A percentile compares a stretch with the other conserved stretches of the same genome.
Evolutionary conservation across 1,284 basidiomycete species (phyloP).

Genomic region (Austroboletus novae-zelandiae): DNA sequence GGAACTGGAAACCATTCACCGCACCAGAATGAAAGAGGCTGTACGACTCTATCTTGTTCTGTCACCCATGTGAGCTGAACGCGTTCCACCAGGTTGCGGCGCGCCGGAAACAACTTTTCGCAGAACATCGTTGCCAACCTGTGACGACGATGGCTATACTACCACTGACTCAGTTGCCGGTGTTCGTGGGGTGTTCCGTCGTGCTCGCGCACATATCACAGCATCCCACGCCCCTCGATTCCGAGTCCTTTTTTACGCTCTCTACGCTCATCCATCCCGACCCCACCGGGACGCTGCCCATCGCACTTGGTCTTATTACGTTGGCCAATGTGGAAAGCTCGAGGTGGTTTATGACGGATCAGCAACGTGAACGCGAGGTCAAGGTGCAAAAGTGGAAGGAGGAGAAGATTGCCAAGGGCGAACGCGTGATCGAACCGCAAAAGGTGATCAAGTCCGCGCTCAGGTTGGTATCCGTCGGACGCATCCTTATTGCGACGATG

Average conservation of each 20-base stretch:
- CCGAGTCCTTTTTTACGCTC: constrained; percentile 72
- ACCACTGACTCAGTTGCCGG: constrained; percentile 65
- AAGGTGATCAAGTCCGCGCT: constrained; percentile 62
- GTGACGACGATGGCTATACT: constrained; percentile 60
- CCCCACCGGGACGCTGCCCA: constrained; percentile 66
- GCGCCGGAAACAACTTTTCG: constrained; percentile 58
- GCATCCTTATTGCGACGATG: constrained; percentile 75
- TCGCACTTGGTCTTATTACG: constrained; percentile 69
- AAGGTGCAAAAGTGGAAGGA: constrained; percentile 45
- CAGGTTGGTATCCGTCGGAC: constrained; percentile 60
- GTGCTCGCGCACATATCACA: constrained; percentile 56
- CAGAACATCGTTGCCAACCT: constrained; percentile 57
- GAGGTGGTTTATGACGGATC: constrained; percentile 63
- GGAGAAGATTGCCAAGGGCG: constrained; percentile 43
- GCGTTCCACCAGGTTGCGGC: constrained; percentile 44
- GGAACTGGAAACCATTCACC: constrained; percentile 47
- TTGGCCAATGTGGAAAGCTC: constrained; percentile 77
- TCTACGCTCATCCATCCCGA: constrained; percentile 70
- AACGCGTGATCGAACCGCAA: constrained; percentile 46
- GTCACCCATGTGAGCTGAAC: constrained; percentile 2
- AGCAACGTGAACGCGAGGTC: constrained; percentile 42
- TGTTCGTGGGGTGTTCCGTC: constrained; percentile 67
- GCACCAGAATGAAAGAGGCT: constrained; percentile 44
- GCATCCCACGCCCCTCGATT: constrained; percentile 63
- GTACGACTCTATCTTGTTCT: constrained; percentile 29